Base-by-base conservation (phyloP, 192 early-diverging fungal species). In the Linnemannia elongata region DNA sequence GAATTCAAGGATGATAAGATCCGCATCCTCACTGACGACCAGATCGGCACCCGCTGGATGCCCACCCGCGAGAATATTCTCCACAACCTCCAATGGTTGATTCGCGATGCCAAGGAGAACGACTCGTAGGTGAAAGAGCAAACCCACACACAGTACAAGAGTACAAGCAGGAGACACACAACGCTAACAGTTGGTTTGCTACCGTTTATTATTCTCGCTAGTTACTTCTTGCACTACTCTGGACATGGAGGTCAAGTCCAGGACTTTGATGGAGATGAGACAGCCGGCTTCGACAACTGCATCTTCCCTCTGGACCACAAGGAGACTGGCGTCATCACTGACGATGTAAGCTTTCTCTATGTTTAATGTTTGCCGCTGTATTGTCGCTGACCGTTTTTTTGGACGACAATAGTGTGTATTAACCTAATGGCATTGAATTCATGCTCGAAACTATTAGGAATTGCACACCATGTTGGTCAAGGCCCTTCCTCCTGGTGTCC, bases 401-500 rank as follows among this genome's bases (percentile, higher is more conserved):
- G 49, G 20, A 20, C 18, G 20, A 20, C 18, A 22, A 20, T 15
- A 49, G 6, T 52, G 49, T 52, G 27, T 12, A 66, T 33, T 66
- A 35, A 66, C 60, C n/a, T 30, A 27, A 5, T 15, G 27, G 30
- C 49, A 30, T 13, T 66, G 30, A 30, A 30, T 15, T 33, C 49
- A 18, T 35, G 24, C 5, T 17, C 41, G 13, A 33, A 22, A 45
- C 36, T 39, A 47, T 79, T 52, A 90, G 80, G 85, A 90, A 27
- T 45, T 91, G 24, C 91, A 91, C 47, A 47, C 1, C 6, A 17
- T 88, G 15, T 41, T 91, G 33, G 90, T 90, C 24, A 76, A 88
- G 41, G 63, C 75, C 18, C 82, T 91, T 68, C 94, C 94, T 33
- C 89, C 83, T 27, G 93, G 94, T 33, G 92, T 90, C 13, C 93